Evolutionary conservation across 192 early-diverging fungal genomes (phyloP).

Genomic region (Podila clonocystis): DNA sequence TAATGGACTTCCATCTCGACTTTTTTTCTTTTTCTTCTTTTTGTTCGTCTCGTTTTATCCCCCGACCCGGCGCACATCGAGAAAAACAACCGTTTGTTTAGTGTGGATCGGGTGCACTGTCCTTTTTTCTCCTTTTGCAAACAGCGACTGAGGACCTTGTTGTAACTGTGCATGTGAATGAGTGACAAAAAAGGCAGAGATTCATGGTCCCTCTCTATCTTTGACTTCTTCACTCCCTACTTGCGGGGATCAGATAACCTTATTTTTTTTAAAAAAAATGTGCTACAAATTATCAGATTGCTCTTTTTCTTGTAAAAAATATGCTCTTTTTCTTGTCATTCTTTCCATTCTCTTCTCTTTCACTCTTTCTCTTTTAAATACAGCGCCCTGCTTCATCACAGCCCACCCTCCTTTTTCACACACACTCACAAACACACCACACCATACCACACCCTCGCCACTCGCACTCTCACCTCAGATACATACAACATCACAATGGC

Average conservation of each 20-base stretch:
- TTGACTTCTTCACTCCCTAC: neutral
- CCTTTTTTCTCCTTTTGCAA: neutral
- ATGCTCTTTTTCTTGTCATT: no score
- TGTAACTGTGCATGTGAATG: no score
- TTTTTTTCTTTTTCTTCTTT: neutral
- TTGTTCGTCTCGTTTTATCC: neutral
- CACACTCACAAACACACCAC: neutral
- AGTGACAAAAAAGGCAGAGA: no score
- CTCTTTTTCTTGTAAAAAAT: no score
- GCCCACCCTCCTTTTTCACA: neutral
- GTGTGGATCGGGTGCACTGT: no score
- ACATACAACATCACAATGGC: constrained; percentile 11
- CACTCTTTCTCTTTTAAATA: no score
- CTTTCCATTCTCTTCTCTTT: no score
- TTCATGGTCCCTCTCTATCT: neutral
- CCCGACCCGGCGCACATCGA: neutral
- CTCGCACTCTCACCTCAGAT: neutral
- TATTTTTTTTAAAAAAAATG: neutral
- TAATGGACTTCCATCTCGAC: neutral
- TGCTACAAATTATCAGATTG: constrained; percentile 1
- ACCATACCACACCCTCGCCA: neutral
- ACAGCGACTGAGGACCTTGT: no score
- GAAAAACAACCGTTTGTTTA: no score
- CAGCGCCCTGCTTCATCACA: no score
- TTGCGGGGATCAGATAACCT: neutral